These are phyloP conservation scores for Lecanicillium sp. DNA, from an alignment of 2,329 filamentous ascomycete species.

Conservation along the genomic window DNA sequence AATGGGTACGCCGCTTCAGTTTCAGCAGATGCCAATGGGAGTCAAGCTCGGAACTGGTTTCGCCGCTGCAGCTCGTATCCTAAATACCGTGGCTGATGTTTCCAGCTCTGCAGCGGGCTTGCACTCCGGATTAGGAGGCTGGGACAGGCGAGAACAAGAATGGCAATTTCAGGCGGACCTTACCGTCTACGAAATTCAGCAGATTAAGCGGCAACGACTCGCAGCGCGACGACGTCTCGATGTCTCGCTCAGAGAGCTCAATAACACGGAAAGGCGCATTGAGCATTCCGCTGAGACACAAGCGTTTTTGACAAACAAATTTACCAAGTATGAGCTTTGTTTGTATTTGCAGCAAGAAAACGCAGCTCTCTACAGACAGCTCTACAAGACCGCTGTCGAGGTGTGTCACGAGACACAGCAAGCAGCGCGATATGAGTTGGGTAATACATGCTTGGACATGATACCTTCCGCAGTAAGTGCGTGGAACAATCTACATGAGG, in stretches of 20 bases:
- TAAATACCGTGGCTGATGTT: constrained; percentile 6
- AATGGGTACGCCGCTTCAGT: constrained; percentile 2
- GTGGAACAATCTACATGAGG: constrained; percentile 8
- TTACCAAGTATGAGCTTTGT: constrained; percentile 7
- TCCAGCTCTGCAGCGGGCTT: constrained; percentile 4
- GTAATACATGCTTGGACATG: constrained; percentile 1
- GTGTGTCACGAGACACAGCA: constrained; percentile 4
- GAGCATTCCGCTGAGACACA: constrained; percentile 6
- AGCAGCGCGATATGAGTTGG: constrained; percentile 6
- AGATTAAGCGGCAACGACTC: constrained; percentile 8
- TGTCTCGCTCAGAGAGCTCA: constrained; percentile 3
- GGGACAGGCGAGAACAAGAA: constrained; percentile 7
- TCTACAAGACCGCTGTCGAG: constrained; percentile 1
- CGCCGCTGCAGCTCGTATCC: constrained; percentile 4
- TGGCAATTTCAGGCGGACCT: constrained; percentile 7
- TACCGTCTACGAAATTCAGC: constrained; percentile 8
- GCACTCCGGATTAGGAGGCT: constrained; percentile 1
- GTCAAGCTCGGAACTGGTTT: constrained; percentile 7
- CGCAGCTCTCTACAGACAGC: constrained; percentile 4
- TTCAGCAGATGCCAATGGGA: constrained; percentile 7
- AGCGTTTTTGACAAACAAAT: constrained; percentile 6
- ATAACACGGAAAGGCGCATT: constrained; percentile 7
- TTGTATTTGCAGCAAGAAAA: constrained; percentile 7
- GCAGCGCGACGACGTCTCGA: constrained; percentile 6
- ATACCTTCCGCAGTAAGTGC: constrained; percentile 2